These are phyloP conservation scores for Nicotiana tabacum DNA, from an alignment of 257 asterid species.

Conservation along the genomic window DNA sequence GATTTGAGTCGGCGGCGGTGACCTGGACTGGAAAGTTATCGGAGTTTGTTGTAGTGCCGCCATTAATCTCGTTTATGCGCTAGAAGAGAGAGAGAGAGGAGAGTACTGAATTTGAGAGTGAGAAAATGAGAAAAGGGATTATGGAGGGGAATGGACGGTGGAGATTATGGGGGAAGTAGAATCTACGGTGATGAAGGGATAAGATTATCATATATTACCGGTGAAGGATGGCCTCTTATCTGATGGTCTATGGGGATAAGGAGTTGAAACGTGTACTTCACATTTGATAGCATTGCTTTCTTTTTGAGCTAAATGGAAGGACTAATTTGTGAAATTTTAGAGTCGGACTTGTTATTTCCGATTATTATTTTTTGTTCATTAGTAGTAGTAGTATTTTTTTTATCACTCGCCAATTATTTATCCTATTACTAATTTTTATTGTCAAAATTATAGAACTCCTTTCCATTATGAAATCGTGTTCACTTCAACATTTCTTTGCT, in stretches of 20 bases:
- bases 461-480: too few relatives aligned
- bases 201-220: slow-evolving; percentile 26
- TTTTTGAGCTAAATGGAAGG: not conserved
- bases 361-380: too few relatives aligned
- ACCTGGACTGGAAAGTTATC: slow-evolving; percentile 38
- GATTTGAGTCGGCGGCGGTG: slow-evolving; percentile 38
- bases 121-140: slow-evolving; percentile 16
- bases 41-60: slow-evolving; percentile 64
- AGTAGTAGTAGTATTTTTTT: too few relatives aligned
- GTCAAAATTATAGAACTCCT: too few relatives aligned
- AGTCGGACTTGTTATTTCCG: not conserved
- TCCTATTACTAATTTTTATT: too few relatives aligned
- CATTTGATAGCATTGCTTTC: not conserved
- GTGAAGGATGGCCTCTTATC: slow-evolving; percentile 44
- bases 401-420: too few relatives aligned
- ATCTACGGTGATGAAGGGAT: slow-evolving; percentile 31
- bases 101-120: not conserved
- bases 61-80: slow-evolving; percentile 27
- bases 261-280: slow-evolving; percentile 30
- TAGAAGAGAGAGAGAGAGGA: not conserved
- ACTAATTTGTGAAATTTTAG: not conserved
- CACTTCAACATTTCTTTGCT: too few relatives aligned
- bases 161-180: slow-evolving; percentile 10
- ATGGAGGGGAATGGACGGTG: slow-evolving; percentile 30
- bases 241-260: slow-evolving; percentile 19